Evolutionary conservation across 78 protist genomes (phyloP), one percentile per base, ranked within the genome.

Genomic region (Anaeramoeba flamelloides): DNA sequence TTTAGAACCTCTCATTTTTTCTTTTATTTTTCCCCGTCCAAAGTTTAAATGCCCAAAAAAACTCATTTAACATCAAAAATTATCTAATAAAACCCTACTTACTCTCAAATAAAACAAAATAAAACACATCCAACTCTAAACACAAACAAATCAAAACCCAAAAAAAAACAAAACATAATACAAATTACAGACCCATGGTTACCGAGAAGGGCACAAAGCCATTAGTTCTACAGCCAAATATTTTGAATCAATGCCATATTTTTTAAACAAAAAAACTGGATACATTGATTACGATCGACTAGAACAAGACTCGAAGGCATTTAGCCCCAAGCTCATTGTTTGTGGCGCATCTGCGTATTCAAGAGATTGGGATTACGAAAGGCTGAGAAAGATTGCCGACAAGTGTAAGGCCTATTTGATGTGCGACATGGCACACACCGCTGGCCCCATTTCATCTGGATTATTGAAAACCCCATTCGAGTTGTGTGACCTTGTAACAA

Each of bases 171-270:
- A 81, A 17, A 37, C 87, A 30, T 77, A 76, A 53, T 84, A 87
- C 2, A 86, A 85, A n/a, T 84, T 84, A 81, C 89, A 94, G 77
- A 92, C 96, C 26, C 99, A 94, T 79, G 98, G 98, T 38, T 96
- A 88, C 92, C 88, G 86, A 84, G 91, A 97, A 22, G 91, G 92
- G 38, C 95, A 81, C 86, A 94, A 92, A 85, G 81, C 86, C 82
- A 84, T 96, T 53, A 79, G 90, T 2, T 94, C 98, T 37, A 87
- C 98, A 1, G 90, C 98, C 34, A 85, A 92, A 80, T 96, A 85
- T 95, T 96, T 92, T 81, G 96, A 94, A 88, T 89, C 97, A 32
- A 81, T 98, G 89, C 98, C 99, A 1, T 96, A 98, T 90, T 90
- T 86, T 41, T 84, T 94, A 34, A 79, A 91, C 82, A 87, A n/a